phyloP scores from a whole-genome alignment of 2,329 filamentous ascomycete species.

The Colletotrichum filicis region DNA sequence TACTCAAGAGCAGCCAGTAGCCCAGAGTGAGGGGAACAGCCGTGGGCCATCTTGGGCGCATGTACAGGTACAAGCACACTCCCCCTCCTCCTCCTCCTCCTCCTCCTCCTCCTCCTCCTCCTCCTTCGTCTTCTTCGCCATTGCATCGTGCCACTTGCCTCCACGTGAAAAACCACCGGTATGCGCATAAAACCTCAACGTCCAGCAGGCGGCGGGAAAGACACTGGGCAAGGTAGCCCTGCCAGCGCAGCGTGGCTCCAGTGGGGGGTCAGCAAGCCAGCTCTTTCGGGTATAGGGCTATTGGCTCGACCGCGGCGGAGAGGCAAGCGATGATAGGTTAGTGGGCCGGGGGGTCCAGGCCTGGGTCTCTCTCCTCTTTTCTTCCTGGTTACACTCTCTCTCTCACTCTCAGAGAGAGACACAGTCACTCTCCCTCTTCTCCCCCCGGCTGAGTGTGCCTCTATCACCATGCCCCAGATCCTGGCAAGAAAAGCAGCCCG shows the following conservation, averaged over 20 bases:
- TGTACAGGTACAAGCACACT: neutral
- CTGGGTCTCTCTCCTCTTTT: neutral
- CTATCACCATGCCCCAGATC: constrained; percentile 5
- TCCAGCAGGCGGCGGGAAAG: constrained; percentile 24
- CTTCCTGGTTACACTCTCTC: neutral
- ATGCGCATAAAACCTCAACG: constrained; percentile 31
- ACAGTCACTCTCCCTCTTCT: no score
- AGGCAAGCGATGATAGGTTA: constrained; percentile 28
- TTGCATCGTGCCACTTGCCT: constrained; percentile 32
- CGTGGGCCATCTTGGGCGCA: neutral
- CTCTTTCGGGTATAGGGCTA: constrained; percentile 30
- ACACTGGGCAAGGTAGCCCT: constrained; percentile 31
- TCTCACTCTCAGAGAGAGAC: neutral
- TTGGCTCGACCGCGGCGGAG: constrained; percentile 23
- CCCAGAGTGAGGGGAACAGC: no score
- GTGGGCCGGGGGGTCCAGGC: constrained; percentile 24
- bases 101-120: neutral
- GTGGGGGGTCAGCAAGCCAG: constrained; percentile 33
- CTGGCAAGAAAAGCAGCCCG: neutral
- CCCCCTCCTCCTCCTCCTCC: neutral
- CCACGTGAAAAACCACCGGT: constrained; percentile 30
- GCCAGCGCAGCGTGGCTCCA: constrained; percentile 29
- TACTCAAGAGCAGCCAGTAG: no score
- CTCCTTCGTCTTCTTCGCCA: constrained; percentile 5
- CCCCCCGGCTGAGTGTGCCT: neutral